Evolutionary conservation across 2,329 filamentous ascomycete genomes (phyloP).

Genomic region (Hymenoscyphus repandus): DNA sequence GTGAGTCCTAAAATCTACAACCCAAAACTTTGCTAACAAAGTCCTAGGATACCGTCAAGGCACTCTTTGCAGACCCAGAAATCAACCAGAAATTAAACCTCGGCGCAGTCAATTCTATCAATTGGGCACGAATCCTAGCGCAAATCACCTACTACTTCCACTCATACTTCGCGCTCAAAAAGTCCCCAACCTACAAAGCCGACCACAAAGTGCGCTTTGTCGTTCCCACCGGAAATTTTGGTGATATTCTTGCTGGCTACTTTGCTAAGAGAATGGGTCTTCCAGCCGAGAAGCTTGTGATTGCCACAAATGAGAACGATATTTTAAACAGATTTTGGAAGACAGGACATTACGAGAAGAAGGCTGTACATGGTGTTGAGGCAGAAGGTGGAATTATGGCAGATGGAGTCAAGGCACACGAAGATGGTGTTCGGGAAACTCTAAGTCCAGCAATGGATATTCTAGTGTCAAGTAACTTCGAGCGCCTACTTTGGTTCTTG

Average conservation of each 20-base stretch:
- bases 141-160: conserved; percentile 98
- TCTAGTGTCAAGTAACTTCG: conserved; percentile 92
- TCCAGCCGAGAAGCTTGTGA: conserved; percentile 79
- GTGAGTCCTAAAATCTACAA: conserved; percentile 35
- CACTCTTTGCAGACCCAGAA: conserved; percentile 79
- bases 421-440: conserved; percentile 80
- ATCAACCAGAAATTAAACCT: conserved; percentile 80
- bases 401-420: conserved; percentile 57
- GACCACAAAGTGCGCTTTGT: conserved; percentile 75
- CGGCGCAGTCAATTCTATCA: conserved; percentile 94
- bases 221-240: conserved; percentile 94
- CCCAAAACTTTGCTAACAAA: background rate
- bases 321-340: conserved; percentile 95
- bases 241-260: conserved; percentile 88
- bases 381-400: conserved; percentile 49
- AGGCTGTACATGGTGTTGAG: conserved; percentile 53
- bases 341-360: conserved; percentile 84
- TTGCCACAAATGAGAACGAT: conserved; percentile 96
- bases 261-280: conserved; percentile 89
- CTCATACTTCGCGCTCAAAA: conserved; percentile 78
- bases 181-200: conserved; percentile 54
- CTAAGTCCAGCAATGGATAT: conserved; percentile 97
- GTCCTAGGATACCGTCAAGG: conserved; percentile 79
- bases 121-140: conserved; percentile 89
- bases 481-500: conserved; percentile 90